Percentiles rank a stretch among this genome's conserved stretches.
Conservation (phyloP, 2,329 filamentous ascomycete species). For the Mariannaea elegans region DNA sequence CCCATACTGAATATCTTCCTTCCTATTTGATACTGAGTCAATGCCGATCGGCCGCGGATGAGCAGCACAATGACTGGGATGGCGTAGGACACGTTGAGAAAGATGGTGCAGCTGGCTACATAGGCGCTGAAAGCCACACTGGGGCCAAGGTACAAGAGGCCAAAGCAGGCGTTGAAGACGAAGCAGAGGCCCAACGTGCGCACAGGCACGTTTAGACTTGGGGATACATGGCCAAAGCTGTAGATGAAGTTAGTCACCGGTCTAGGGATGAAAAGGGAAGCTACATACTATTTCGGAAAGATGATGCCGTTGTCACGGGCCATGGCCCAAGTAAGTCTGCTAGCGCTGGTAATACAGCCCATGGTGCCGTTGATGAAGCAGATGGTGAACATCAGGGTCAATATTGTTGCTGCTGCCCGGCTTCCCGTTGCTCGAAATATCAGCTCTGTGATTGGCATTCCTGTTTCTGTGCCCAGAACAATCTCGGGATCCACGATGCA, state of each 20-base stretch:
- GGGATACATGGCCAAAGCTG: slow-evolving; percentile 29
- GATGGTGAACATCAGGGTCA: slow-evolving; percentile 52
- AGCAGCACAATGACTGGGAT: slow-evolving; percentile 28
- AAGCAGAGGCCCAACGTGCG: slow-evolving; percentile 24
- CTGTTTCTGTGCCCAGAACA: slow-evolving; percentile 48
- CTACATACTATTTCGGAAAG: slow-evolving; percentile 23
- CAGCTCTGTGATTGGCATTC: slow-evolving; percentile 57
- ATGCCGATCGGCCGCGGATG: slow-evolving; percentile 12
- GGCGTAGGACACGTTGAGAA: slow-evolving; percentile 32
- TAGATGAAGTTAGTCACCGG: no score
- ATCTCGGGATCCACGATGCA: slow-evolving; percentile 48
- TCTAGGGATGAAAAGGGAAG: no score
- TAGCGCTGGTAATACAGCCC: slow-evolving; percentile 54
- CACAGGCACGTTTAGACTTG: slow-evolving; percentile 23
- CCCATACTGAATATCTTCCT: no score
- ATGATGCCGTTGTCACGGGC: slow-evolving; percentile 31
- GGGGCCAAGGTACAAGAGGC: slow-evolving; percentile 27
- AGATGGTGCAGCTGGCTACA: slow-evolving; percentile 31
- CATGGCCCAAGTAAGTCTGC: slow-evolving; percentile 50
- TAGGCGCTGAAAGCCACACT: slow-evolving; percentile 34
- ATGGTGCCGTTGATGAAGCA: slow-evolving; percentile 57
- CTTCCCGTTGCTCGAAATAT: slow-evolving; percentile 53
- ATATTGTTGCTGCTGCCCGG: slow-evolving; percentile 49
- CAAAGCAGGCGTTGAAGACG: slow-evolving; percentile 30
- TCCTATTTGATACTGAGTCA: slow-evolving; percentile 29